Evolutionary conservation across 345 rosid species (phyloP).

Genomic region (Brassica incana): DNA sequence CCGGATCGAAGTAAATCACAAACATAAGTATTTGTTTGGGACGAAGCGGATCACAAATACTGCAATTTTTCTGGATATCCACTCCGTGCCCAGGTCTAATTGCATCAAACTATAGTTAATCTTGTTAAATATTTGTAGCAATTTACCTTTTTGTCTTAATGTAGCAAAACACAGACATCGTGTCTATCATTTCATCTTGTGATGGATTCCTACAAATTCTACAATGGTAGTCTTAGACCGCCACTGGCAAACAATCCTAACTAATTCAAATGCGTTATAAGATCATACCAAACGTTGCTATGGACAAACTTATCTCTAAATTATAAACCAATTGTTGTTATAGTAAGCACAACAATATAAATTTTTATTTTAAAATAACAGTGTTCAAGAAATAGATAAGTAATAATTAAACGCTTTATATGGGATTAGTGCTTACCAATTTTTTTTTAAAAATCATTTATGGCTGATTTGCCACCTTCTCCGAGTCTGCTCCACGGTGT

Average conservation of each 20-base stretch:
- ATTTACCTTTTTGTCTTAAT: neutral
- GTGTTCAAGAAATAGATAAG: neutral
- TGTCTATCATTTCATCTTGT: neutral
- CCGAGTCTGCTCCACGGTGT: neutral
- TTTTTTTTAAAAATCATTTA: too few species aligned
- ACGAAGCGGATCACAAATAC: too few species aligned
- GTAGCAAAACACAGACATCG: neutral
- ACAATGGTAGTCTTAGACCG: neutral
- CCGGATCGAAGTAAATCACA: too few species aligned
- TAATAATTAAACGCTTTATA: neutral
- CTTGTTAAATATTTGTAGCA: neutral
- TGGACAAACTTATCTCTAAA: neutral
- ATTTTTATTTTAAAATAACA: neutral
- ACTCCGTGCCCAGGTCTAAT: too few species aligned
- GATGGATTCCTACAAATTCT: neutral
- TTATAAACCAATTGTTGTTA: neutral
- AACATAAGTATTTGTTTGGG: too few species aligned
- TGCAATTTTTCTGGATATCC: too few species aligned
- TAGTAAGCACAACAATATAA: neutral
- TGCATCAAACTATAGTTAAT: neutral
- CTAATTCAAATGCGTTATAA: neutral
- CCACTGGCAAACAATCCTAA: neutral
- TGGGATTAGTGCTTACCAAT: too few species aligned
- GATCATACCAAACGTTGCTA: neutral
- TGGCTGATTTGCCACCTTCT: too few species aligned